These are phyloP conservation scores for Trypanosoma conorhini DNA, from an alignment of 208 protist genomes.

Conservation along the genomic window DNA sequence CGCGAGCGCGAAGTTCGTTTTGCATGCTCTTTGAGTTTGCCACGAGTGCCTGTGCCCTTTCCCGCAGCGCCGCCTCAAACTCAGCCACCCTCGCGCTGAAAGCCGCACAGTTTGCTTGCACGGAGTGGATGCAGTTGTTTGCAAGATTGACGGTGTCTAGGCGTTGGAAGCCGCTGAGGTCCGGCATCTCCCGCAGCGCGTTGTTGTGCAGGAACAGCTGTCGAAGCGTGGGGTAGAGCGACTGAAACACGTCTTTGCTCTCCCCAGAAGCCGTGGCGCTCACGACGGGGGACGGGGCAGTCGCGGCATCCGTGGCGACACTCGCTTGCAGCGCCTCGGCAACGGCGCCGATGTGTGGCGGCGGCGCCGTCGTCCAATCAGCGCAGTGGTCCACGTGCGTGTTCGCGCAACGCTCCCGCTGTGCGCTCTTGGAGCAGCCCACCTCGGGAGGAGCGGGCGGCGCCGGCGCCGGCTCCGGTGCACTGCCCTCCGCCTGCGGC, in stretches of 20 bases:
- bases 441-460: not conserved
- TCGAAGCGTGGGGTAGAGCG: conserved; percentile 77
- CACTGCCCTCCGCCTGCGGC: conserved; percentile 14
- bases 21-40: conserved; percentile 47
- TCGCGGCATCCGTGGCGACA: conserved; percentile 5
- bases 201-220: conserved; percentile 96
- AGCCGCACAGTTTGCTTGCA: conserved; percentile 54
- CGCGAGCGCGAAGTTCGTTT: conserved; percentile 11
- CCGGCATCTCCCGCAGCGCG: conserved; percentile 80
- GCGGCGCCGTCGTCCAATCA: conserved; percentile 4
- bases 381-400: conserved; percentile 37
- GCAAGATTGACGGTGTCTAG: conserved; percentile 91
- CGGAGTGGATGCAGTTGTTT: conserved; percentile 80
- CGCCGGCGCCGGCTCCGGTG: not conserved
- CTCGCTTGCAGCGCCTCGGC: not conserved
- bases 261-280: conserved; percentile 3
- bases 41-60: conserved; percentile 17
- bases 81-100: conserved; percentile 30
- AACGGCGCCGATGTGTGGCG: not conserved
- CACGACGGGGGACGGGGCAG: not conserved
- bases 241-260: conserved; percentile 77
- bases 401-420: conserved; percentile 11
- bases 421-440: conserved; percentile 21
- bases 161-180: conserved; percentile 78
- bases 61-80: conserved; percentile 15